Conservation (phyloP, 2,329 filamentous ascomycete genomes). For the Graphiopsis chlorocephala region DNA sequence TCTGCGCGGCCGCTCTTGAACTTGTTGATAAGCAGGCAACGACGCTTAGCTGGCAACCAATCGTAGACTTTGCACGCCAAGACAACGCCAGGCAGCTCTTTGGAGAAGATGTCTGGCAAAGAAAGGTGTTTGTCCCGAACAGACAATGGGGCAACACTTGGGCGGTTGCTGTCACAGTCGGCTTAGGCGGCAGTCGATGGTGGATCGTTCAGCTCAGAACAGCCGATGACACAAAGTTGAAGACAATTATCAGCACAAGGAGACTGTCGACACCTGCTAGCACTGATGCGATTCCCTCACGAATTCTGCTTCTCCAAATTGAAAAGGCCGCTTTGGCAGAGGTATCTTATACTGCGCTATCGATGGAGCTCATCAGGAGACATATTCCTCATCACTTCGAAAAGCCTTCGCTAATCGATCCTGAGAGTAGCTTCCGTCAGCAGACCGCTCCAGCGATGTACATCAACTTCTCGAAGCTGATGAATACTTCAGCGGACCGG, state of each 20-base stretch:
- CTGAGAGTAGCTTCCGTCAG: constrained; percentile 11
- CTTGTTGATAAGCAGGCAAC: constrained; percentile 60
- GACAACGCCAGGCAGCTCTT: constrained; percentile 61
- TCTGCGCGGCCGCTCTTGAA: constrained; percentile 61
- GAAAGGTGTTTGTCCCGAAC: constrained; percentile 64
- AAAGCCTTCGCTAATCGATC: constrained; percentile 17
- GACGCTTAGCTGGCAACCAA: constrained; percentile 62
- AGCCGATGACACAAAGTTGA: constrained; percentile 12
- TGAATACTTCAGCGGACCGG: constrained; percentile 16
- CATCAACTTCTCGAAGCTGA: constrained; percentile 22
- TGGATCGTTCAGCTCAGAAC: constrained; percentile 67
- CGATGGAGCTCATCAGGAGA: constrained; percentile 24
- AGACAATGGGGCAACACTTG: constrained; percentile 70
- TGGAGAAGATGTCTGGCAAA: constrained; percentile 61
- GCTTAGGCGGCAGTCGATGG: constrained; percentile 73
- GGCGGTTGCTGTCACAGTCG: constrained; percentile 69
- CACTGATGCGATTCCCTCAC: constrained; percentile 1
- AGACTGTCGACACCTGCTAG: constrained; percentile 11
- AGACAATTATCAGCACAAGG: constrained; percentile 23
- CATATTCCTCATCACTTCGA: constrained; percentile 26
- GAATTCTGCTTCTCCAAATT: constrained; percentile 29
- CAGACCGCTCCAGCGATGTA: constrained; percentile 16
- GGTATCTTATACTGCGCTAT: constrained; percentile 31
- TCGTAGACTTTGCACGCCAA: constrained; percentile 45
- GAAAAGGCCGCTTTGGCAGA: constrained; percentile 39